These are phyloP conservation scores for Chytriomyces hyalinus DNA, from an alignment of 192 early-diverging fungal genomes.

Conservation along the genomic window DNA sequence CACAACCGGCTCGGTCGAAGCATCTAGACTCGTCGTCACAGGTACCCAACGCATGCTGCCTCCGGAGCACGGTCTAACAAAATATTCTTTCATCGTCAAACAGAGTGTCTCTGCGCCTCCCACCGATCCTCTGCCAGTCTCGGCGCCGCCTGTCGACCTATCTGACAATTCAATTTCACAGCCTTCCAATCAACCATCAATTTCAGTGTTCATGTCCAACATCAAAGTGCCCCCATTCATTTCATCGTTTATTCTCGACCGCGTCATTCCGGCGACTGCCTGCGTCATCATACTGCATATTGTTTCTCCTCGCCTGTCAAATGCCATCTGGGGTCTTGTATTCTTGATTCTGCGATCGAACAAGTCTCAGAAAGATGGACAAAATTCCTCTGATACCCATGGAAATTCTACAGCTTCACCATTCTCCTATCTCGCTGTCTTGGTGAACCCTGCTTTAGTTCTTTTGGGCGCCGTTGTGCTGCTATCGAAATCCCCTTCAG, in stretches of 20 bases:
- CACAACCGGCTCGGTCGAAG: not conserved
- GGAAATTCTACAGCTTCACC: not conserved
- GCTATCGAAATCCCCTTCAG: not conserved
- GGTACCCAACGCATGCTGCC: too few relatives aligned
- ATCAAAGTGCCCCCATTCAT: not conserved
- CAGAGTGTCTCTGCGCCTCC: not conserved
- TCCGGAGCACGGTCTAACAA: too few relatives aligned
- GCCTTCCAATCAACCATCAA: not conserved
- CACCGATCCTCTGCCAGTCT: not conserved
- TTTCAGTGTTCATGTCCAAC: not conserved
- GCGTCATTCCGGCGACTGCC: constrained; percentile 8
- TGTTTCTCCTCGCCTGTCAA: constrained; percentile 23
- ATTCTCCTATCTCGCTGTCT: not conserved
- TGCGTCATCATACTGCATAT: constrained; percentile 23
- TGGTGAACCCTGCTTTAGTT: not conserved
- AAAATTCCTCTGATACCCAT: not conserved
- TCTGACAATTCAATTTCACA: not conserved
- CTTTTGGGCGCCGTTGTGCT: not conserved
- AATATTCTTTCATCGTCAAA: too few relatives aligned
- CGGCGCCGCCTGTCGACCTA: not conserved
- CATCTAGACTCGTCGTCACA: not conserved
- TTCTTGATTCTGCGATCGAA: constrained; percentile 15
- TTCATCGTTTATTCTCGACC: not conserved
- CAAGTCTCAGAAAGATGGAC: not conserved
- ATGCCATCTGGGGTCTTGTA: constrained; percentile 9